Evolutionary conservation across 148 eudicot genomes (phyloP), one percentile per base, ranked within the genome.

Genomic region (Chenopodium quinoa): DNA sequence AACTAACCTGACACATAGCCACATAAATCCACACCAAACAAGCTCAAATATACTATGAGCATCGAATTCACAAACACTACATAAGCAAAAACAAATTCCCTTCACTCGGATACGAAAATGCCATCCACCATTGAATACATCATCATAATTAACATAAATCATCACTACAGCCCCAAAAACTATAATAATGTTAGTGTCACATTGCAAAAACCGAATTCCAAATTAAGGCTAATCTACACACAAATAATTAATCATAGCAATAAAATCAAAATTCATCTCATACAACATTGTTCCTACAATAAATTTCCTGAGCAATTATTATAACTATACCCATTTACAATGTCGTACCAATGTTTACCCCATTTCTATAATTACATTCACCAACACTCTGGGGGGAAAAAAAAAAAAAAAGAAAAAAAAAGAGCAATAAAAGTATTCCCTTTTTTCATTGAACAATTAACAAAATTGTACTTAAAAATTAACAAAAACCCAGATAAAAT

Each of bases 331-430:
- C 44, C 44, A 40, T 40, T 40, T 40, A 40, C 0, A 47, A 52
- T 52, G 17, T 68, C 47, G 7, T 48, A 19, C 13, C 5, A 68
- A 12, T 66, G 19, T 46, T 22, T 77, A n/a, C 56, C 47, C 34
- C 46, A 78, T 7, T 27, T 14, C 9, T 4, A 56, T 56, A 69
- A 69, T 37, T 25, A n/a, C 14, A 69, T 0, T 44, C 27, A 71
- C 52, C 67, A n/a, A 79, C 32, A 79, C 32, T 70, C 46, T 22
- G 13, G n/a, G n/a, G n/a, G n/a, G n/a, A n/a, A n/a, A n/a, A n/a
- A n/a, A n/a, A n/a, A n/a, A n/a, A 77, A 64, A 77, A 0, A 27
- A 27, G 0, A 27, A 74, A 40, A 3, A 62, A 67, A 78, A 66
- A 0, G 8, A 62, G 25, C 25, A 62, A 27, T 27, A 27, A 27